Conservation (phyloP, 2,329 filamentous ascomycete genomes). For the Aureobasidium sp. region DNA sequence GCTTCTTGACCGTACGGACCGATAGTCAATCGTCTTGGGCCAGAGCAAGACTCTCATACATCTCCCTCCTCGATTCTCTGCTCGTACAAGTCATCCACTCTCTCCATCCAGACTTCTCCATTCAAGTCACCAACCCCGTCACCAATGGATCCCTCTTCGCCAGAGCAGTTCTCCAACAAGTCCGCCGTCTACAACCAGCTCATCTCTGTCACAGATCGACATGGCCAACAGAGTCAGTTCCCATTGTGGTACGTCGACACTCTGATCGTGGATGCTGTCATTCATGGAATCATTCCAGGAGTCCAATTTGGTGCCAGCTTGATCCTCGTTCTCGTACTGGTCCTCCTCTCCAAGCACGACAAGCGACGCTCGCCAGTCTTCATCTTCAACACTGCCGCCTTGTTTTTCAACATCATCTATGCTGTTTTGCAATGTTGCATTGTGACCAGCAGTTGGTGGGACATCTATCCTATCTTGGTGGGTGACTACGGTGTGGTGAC, state of each 20-base stretch:
- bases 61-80: background rate
- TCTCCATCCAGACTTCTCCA: background rate
- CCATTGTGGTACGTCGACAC: constrained; percentile 37
- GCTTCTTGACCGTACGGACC: background rate
- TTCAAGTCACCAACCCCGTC: background rate
- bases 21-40: background rate
- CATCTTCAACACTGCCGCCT: constrained; percentile 53
- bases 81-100: background rate
- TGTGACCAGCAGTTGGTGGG: constrained; percentile 52
- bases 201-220: constrained; percentile 36
- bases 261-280: constrained; percentile 41
- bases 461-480: constrained; percentile 53
- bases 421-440: constrained; percentile 49
- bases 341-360: constrained; percentile 56
- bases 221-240: constrained; percentile 37
- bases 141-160: background rate
- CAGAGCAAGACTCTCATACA: background rate
- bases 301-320: constrained; percentile 64
- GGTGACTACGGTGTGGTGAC: constrained; percentile 21
- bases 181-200: constrained; percentile 24
- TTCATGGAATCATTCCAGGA: constrained; percentile 45
- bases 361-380: constrained; percentile 59
- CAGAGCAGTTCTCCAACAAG: background rate
- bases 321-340: constrained; percentile 55
- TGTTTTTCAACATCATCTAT: constrained; percentile 54